Evolutionary conservation across 1,284 basidiomycete genomes (phyloP).

Genomic region (Meira nashicola): DNA sequence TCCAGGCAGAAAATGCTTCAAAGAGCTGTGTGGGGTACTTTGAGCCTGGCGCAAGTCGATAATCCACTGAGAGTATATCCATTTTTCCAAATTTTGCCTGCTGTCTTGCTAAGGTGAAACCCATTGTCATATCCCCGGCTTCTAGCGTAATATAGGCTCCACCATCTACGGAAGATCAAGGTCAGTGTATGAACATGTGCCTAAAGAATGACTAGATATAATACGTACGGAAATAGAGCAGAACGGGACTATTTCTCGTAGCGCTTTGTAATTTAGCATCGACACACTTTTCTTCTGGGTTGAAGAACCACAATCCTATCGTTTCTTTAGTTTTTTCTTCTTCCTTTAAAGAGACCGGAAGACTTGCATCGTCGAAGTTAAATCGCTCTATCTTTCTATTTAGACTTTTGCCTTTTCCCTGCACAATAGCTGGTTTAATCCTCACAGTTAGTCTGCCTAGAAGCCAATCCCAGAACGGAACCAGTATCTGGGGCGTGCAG

Average conservation of each 20-base stretch:
- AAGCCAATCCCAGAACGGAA: not conserved
- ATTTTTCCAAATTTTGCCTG: constrained; percentile 28
- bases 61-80: constrained; percentile 49
- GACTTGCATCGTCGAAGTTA: not conserved
- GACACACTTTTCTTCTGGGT: no score
- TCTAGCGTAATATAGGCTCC: constrained; percentile 46
- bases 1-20: constrained; percentile 39
- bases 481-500: not conserved
- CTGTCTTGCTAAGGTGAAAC: constrained; percentile 31
- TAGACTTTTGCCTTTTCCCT: not conserved
- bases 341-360: not conserved
- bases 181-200: not conserved
- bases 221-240: constrained; percentile 41
- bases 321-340: not conserved
- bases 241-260: constrained; percentile 21
- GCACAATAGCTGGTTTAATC: not conserved
- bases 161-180: constrained; percentile 21
- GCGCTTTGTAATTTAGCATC: no score
- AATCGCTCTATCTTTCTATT: no score
- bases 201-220: no score
- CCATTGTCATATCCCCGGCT: constrained; percentile 46
- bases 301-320: constrained; percentile 4
- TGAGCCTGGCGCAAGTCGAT: constrained; percentile 42
- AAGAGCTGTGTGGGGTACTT: constrained; percentile 38
- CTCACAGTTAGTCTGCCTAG: not conserved